Evolutionary conservation across 176 grass and related monocot species (phyloP), one percentile per base, ranked within the genome.

Genomic region (Aegilops umbellulata): DNA sequence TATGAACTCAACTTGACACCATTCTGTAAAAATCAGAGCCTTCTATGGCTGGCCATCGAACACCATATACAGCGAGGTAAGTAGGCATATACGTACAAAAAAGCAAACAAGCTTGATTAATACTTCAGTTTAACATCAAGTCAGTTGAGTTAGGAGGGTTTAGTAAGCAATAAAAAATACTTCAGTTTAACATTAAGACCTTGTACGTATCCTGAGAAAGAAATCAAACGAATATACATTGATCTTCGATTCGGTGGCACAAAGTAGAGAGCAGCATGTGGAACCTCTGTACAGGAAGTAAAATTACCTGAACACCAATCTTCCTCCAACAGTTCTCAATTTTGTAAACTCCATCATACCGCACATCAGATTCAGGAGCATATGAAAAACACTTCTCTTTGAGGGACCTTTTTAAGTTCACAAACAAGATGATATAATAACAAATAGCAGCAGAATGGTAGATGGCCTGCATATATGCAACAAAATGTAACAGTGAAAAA

Each of bases 241-340:
- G 63, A 31, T 29, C 83, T 47, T 16, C 22, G 25, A 32, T 26
- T 35, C 30, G 80, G 14, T 47, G 44, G 44, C 44, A 49, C 39
- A 74, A 72, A 76, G 7, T 84, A 55, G n/a, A 25, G 7, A 51
- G 27, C 31, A 55, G 69, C 11, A 68, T 42, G 41, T 42, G 41
- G 41, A 42, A 42, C 78, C 9, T 27, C 14, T 63, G 80, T 25
- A 76, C 12, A 84, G 8, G 44, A 17, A 22, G 74, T 4, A 29
- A 72, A 31, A 14, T 20, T 88, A 98, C 90, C 76, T 94, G 93
- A 76, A 89, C 75, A 29, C 93, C 90, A 60, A 90, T 81, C 85
- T 98, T 94, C 44, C 86, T 83, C 96, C 93, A 98, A 22, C 92
- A 98, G 86, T 98, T 98, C 41, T 95, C 96, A 53, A 95, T 94